Conservation (phyloP, 345 rosid species). For the Pugionium cornutum region DNA sequence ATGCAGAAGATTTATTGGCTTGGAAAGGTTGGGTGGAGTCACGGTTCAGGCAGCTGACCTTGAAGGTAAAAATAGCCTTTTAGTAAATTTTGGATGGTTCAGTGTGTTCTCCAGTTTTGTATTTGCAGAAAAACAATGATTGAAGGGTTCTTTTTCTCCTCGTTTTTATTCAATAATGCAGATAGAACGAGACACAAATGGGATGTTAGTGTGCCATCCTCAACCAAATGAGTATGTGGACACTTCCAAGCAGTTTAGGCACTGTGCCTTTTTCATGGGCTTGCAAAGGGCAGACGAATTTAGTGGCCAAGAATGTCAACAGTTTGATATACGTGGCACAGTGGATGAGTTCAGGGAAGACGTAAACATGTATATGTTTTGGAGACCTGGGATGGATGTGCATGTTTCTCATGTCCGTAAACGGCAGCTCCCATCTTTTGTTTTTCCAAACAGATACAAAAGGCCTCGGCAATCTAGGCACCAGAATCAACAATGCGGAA, state of each 20-base stretch:
- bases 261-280: slow-evolving; percentile 79
- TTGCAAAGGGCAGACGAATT: slow-evolving; percentile 66
- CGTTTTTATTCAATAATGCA: slow-evolving; percentile 34
- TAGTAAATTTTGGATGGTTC: no score
- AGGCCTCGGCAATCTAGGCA: slow-evolving; percentile 55
- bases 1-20: slow-evolving; percentile 58
- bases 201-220: slow-evolving; percentile 80
- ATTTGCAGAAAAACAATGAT: neutral
- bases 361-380: slow-evolving; percentile 54
- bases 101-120: no score
- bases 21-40: slow-evolving; percentile 92
- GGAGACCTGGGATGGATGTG: slow-evolving; percentile 80
- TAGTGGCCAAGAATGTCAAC: slow-evolving; percentile 66
- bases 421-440: slow-evolving; percentile 65
- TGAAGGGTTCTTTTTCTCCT: neutral
- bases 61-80: slow-evolving; percentile 46
- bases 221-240: slow-evolving; percentile 63
- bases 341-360: slow-evolving; percentile 68
- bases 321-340: slow-evolving; percentile 70
- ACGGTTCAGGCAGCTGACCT: slow-evolving; percentile 69
- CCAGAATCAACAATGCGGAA: slow-evolving; percentile 48
- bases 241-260: slow-evolving; percentile 53
- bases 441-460: slow-evolving; percentile 63
- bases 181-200: slow-evolving; percentile 76
- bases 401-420: slow-evolving; percentile 72